Conservation (phyloP, 2,329 filamentous ascomycete genomes). For the Alternaria gaisen region DNA sequence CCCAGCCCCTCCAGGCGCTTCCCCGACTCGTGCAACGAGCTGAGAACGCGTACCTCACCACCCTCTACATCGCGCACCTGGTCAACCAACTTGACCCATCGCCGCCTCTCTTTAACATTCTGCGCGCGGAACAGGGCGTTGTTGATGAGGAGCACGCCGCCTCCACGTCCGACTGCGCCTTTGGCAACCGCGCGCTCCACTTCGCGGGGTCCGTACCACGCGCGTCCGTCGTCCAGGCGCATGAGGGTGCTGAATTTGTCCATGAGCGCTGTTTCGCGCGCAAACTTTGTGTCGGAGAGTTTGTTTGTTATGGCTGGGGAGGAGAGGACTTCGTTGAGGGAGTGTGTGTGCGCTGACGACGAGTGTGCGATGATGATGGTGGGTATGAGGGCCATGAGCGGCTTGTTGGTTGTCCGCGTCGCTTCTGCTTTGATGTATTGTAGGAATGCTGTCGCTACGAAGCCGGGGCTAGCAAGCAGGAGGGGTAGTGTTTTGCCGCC, state of each 20-base stretch:
- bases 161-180: conserved; percentile 86
- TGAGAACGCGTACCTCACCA: conserved; percentile 87
- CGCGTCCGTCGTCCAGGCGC: conserved; percentile 83
- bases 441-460: conserved; percentile 82
- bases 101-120: conserved; percentile 76
- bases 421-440: conserved; percentile 72
- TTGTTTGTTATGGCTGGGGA: conserved; percentile 79
- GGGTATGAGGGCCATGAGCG: conserved; percentile 68
- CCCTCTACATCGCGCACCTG: conserved; percentile 82
- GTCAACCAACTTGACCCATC: conserved; percentile 87
- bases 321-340: conserved; percentile 85
- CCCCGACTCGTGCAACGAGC: conserved; percentile 93
- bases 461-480: conserved; percentile 88
- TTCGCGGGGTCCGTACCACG: conserved; percentile 87
- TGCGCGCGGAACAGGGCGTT: conserved; percentile 88
- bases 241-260: conserved; percentile 82
- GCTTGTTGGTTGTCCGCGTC: conserved; percentile 75
- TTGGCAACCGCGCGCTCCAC: conserved; percentile 84
- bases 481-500: conserved; percentile 63
- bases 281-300: conserved; percentile 87
- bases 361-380: conserved; percentile 80
- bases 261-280: conserved; percentile 82
- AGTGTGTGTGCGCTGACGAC: conserved; percentile 85
- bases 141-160: conserved; percentile 84
- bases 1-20: conserved; percentile 83